A percentile compares a stretch with the other conserved stretches of the same genome.
These are phyloP conservation scores for Arachis hypogaea DNA, from an alignment of 306 rosid species.

Conservation along the genomic window DNA sequence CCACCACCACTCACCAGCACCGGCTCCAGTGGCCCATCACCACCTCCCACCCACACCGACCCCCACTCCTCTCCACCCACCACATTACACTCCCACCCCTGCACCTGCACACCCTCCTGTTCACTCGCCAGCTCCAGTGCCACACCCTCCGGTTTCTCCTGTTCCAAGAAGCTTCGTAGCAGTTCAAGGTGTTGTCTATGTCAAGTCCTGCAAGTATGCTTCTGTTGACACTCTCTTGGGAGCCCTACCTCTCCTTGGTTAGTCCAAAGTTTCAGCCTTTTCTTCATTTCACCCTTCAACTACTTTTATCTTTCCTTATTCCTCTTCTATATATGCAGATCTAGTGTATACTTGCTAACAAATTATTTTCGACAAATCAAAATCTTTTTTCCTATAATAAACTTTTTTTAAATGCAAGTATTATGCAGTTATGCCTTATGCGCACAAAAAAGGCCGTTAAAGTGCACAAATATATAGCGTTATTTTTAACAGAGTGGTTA, in stretches of 20 bases:
- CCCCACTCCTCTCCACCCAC: conserved; percentile 4
- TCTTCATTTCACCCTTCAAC: not conserved
- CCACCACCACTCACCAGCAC: conserved; percentile 22
- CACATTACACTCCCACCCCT: not conserved
- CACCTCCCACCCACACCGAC: conserved; percentile 17
- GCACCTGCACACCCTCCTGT: not conserved
- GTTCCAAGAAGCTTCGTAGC: conserved; percentile 62
- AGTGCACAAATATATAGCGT: too few species aligned
- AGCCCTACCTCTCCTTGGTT: conserved; percentile 67
- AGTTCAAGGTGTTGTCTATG: conserved; percentile 88
- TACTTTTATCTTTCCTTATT: not conserved
- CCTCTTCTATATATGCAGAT: not conserved
- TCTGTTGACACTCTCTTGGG: conserved; percentile 63
- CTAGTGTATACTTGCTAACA: not conserved
- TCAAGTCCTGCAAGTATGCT: conserved; percentile 74
- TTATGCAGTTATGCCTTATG: too few species aligned
- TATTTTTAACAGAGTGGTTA: too few species aligned
- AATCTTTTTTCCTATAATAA: too few species aligned
- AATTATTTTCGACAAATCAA: too few species aligned
- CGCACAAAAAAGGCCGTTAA: too few species aligned
- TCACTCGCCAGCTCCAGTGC: not conserved
- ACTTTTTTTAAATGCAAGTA: too few species aligned
- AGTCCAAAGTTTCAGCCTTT: not conserved
- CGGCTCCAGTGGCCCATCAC: conserved; percentile 1
- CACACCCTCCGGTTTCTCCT: conserved; percentile 2